Evolutionary conservation across 176 grass and related monocot species (phyloP), one percentile per base, ranked within the genome.

Genomic region (Oropetium thomaeum): DNA sequence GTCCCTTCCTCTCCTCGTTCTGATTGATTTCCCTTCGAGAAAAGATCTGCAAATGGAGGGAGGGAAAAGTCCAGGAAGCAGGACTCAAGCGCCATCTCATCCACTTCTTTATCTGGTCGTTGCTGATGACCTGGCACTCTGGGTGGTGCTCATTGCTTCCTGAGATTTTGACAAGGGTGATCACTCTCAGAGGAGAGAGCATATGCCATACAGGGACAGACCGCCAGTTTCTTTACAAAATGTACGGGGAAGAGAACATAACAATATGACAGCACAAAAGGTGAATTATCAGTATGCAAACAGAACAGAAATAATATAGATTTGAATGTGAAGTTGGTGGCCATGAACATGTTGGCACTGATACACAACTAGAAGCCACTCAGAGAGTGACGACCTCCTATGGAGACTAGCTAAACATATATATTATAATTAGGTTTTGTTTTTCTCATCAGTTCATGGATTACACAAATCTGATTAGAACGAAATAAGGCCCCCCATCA

Each of bases 31-130:
- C n/a, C n/a, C n/a, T n/a, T n/a, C 48, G 23, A 40, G 59, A 47
- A 62, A 27, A 13, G 11, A 52, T 37, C 33, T 5, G 41, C 66
- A 69, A 42, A 52, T 12, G 75, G 51, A 57, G 23, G 25, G 28
- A 8, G 9, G 76, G 3, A 41, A 53, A 65, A 70, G 85, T 67
- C 31, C 73, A 76, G 39, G 79, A 37, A 5, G 61, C 6, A 10
- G 55, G 39, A 52, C 40, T 51, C 52, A 53, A 54, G 74, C 63
- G 85, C 42, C 62, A 57, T 87, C 83, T 82, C 67, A 85, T 86
- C 88, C 79, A 15, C 79, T 79, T 74, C 74, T 74, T 82, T 88
- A 88, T 88, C 86, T 75, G 43, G 52, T 73, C 17, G 30, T 73
- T 47, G 30, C 49, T 42, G 49, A 19, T 83, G 75, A 88, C 62